Evolutionary conservation across 2,329 filamentous ascomycete genomes (phyloP).

Genomic region (Fusarium sacchari): DNA sequence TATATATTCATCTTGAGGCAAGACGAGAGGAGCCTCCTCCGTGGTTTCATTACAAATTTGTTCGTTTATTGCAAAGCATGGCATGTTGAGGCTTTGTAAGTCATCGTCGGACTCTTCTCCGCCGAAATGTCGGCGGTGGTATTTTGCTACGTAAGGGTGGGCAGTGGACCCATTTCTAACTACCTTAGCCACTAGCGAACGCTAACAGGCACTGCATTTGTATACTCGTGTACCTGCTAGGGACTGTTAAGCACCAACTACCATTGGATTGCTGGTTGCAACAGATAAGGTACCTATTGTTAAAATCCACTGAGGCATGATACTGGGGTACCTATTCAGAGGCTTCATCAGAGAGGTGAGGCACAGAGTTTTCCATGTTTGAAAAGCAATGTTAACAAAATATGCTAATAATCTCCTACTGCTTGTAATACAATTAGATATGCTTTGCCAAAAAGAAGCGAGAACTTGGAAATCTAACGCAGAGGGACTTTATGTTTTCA

Average conservation of each 20-base stretch:
- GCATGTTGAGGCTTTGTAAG: conserved; percentile 20
- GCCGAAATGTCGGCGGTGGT: conserved; percentile 12
- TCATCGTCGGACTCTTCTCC: background rate
- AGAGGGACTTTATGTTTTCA: background rate
- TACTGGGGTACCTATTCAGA: background rate
- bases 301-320: background rate
- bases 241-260: background rate
- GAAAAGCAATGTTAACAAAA: background rate
- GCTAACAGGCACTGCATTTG: background rate
- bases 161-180: background rate
- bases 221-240: background rate
- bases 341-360: background rate
- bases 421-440: background rate
- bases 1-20: background rate
- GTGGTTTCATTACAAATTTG: conserved; percentile 10
- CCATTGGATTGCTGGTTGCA: background rate
- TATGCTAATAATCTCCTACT: background rate
- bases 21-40: background rate
- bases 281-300: background rate
- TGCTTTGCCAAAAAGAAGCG: background rate
- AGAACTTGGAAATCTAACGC: background rate
- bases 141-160: too few relatives aligned
- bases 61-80: background rate
- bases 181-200: background rate
- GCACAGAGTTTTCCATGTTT: background rate